Evolutionary conservation across 345 rosid genomes (phyloP).

Genomic region (Triadica sebifera): DNA sequence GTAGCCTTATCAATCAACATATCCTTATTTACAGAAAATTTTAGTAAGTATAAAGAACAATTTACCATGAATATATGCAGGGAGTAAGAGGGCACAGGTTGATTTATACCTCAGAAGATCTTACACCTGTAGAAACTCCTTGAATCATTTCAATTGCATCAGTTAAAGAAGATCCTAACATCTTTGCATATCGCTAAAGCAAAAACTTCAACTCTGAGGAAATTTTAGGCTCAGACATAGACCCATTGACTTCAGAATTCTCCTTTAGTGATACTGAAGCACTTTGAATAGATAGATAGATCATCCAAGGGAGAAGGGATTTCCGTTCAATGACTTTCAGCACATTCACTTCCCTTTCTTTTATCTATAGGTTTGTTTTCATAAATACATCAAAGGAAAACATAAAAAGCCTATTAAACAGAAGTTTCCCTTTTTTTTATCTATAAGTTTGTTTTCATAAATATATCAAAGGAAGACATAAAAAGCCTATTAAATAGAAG

Average conservation of each 20-base stretch:
- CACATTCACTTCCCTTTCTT: slow-evolving; percentile 62
- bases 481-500: not conserved
- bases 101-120: slow-evolving; percentile 53
- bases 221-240: slow-evolving; percentile 46
- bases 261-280: slow-evolving; percentile 56
- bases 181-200: slow-evolving; percentile 68
- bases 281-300: slow-evolving; percentile 74
- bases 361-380: slow-evolving; percentile 38
- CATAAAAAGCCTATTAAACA: not conserved
- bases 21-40: not conserved
- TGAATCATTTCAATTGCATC: slow-evolving; percentile 58
- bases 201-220: slow-evolving; percentile 60
- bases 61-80: not conserved
- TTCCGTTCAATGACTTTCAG: slow-evolving; percentile 53
- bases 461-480: slow-evolving; percentile 8
- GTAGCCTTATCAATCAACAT: not conserved
- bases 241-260: slow-evolving; percentile 55
- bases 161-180: slow-evolving; percentile 67
- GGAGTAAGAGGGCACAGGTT: not conserved
- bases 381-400: slow-evolving; percentile 16
- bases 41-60: not conserved
- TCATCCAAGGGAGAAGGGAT: slow-evolving; percentile 83
- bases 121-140: slow-evolving; percentile 56
- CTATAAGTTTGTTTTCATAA: slow-evolving; percentile 35
- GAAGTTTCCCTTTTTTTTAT: slow-evolving; percentile 47